Evolutionary conservation across 371 early-diverging fungal species (phyloP), one percentile per base, ranked within the genome.

Genomic region (Haplosporangium sp.): DNA sequence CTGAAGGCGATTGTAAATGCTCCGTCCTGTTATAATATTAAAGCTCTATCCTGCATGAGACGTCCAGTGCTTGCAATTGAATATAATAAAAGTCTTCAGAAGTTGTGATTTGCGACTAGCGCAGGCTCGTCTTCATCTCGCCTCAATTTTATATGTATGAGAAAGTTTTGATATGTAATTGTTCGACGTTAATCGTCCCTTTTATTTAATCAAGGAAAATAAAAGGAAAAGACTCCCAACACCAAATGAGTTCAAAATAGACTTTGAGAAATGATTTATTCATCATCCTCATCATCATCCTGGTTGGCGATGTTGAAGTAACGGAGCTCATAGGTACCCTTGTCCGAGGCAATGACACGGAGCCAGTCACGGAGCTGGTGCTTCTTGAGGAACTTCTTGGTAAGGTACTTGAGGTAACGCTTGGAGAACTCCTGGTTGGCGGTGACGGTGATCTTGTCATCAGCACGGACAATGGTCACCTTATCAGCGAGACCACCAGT

Each of bases 321-420:
- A 83, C 93, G 90, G 87, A 99, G 93, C 89, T 95, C 93, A 91
- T 95, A 99, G 86, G 96, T 90, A 82, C 88, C 85, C 95, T 96
- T 96, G 90, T 89, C 87, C 82, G 92, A 86, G 84, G 98, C 92
- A 86, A 98, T 91, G 75, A 98, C 98, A 87, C 98, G 97, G 86
- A 99, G 90, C 95, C 96, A 98, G 91, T 99, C 99, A 86, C 97
- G 94, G 88, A 99, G 93, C 87, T 93, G 91, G 94, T 97, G 90
- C 96, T 99, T 97, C 95, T 99, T 99, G 90, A 99, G 91, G 96
- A 96, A 99, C 93, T 96, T 96, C 96, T 99, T 99, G 90, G 98
- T 95, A 64, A 98, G 93, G 94, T 99, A 99, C 95, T 99, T 99
- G 88, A 98, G 87, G 95, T 98, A 98, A 81, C 97, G 95, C 96